Evolutionary conservation across 1,284 basidiomycete species (phyloP).

Genomic region (Cryptococcus maquisensis): DNA sequence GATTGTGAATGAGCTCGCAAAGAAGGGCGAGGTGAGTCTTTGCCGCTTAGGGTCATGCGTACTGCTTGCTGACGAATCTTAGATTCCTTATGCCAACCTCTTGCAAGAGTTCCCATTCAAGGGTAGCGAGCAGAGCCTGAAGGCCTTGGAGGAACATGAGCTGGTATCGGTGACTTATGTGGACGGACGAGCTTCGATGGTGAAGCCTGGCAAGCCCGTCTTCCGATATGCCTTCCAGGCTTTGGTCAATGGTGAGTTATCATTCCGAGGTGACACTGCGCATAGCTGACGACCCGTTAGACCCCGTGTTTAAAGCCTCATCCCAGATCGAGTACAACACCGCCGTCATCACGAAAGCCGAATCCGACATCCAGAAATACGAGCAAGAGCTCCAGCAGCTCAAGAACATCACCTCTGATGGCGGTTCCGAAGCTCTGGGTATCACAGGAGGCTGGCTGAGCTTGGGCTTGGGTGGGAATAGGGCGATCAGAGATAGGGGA

Average conservation of each 20-base stretch:
- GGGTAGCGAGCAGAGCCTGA: constrained; percentile 74
- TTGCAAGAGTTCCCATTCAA: constrained; percentile 87
- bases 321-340: constrained; percentile 78
- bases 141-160: constrained; percentile 85
- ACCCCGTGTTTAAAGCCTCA: constrained; percentile 72
- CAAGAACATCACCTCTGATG: constrained; percentile 55
- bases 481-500: constrained; percentile 61
- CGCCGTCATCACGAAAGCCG: constrained; percentile 63
- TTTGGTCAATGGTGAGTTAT: constrained; percentile 63
- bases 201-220: constrained; percentile 86
- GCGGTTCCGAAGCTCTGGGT: constrained; percentile 38
- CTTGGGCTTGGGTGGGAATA: constrained; percentile 50
- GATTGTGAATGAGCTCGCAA: constrained; percentile 69
- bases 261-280: not conserved
- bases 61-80: not conserved
- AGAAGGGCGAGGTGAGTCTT: constrained; percentile 60
- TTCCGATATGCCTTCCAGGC: constrained; percentile 78
- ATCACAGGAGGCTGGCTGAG: constrained; percentile 23
- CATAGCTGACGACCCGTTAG: constrained; percentile 49
- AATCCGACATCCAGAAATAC: constrained; percentile 63
- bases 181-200: constrained; percentile 76
- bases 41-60: not conserved
- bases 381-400: constrained; percentile 71
- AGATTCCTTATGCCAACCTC: constrained; percentile 78
- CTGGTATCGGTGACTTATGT: constrained; percentile 73